A percentile compares a stretch with the other conserved stretches of the same genome.
Conservation (phyloP, 2,329 filamentous ascomycete species). For the Zopfia rhizophila region DNA sequence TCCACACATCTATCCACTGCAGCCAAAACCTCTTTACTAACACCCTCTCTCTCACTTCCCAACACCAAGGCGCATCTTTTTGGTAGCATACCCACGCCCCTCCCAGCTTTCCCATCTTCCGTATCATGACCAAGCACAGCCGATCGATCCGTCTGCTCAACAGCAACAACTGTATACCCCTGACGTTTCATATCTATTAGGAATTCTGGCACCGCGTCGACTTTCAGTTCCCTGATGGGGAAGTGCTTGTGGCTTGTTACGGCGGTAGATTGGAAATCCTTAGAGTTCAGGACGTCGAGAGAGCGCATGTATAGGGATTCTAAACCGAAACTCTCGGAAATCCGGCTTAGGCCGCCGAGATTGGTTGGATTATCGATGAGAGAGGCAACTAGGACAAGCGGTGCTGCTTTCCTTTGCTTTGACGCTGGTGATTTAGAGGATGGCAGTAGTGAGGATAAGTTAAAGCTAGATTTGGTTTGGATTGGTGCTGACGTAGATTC, state of each 20-base stretch:
- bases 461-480: constrained; percentile 64
- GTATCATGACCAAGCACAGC: constrained; percentile 53
- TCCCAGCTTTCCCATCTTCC: constrained; percentile 22
- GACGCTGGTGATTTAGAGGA: constrained; percentile 26
- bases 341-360: constrained; percentile 61
- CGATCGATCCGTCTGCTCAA: constrained; percentile 65
- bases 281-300: constrained; percentile 52
- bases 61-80: constrained; percentile 58
- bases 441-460: constrained; percentile 40
- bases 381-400: constrained; percentile 61
- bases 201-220: constrained; percentile 46
- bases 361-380: constrained; percentile 63
- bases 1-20: constrained; percentile 64
- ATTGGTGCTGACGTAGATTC: constrained; percentile 47
- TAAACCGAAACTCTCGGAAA: constrained; percentile 63
- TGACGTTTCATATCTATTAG: constrained; percentile 55
- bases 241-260: constrained; percentile 63
- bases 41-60: constrained; percentile 63
- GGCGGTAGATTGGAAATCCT: constrained; percentile 61
- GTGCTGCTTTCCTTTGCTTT: constrained; percentile 36
- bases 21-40: constrained; percentile 58
- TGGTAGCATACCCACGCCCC: constrained; percentile 42
- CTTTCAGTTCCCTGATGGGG: constrained; percentile 54
- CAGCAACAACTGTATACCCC: constrained; percentile 62
- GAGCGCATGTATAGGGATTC: constrained; percentile 57